Base-by-base conservation (phyloP, 2,329 filamentous ascomycete genomes). In the Neofusicoccum laricinum region DNA sequence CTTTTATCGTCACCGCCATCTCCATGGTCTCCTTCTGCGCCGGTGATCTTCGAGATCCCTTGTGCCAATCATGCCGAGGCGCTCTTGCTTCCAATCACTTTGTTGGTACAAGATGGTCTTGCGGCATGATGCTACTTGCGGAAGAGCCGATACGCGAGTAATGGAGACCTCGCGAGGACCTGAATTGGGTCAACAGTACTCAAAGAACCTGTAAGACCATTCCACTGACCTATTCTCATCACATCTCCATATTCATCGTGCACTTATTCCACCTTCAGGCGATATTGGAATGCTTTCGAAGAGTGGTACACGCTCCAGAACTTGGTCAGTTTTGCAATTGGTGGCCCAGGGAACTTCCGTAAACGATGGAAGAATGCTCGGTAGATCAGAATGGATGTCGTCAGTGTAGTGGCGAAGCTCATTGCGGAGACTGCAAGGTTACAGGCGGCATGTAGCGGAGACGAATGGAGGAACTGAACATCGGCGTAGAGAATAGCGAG, bases 271-370 rank as follows among this genome's bases (percentile, higher is more conserved):
- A 49, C 6, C 41, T 41, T 19, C 17, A 40, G 36, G 58, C 30
- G 34, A 45, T 61, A 61, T 15, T 50, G 32, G 4, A 46, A 2
- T 4, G 15, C 17, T n/a, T 25, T 64, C 4, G 43, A 15, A 41
- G 5, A 68, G 68, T 17, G 71, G 69, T 68, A 70, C 4, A 48
- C 58, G 14, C n/a, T 12, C 17, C 36, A 79, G 15, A 79, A 58
- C 15, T 64, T 70, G 1, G 72, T 71, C 11, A 80, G n/a, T n/a
- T 74, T 71, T 3, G 74, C 74, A 21, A 61, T 61, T 45, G 69
- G 71, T 2, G 78, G 78, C 12, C 75, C 75, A 3, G 75, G 74
- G 30, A 77, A 74, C 8, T 65, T 68, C 59, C 73, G 73, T 43
- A 77, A 65, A 1, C 71, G 74, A 61, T 76, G 71, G 53, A 77